Evolutionary conservation across 768 basidiomycete species (phyloP).

Genomic region (Russula ochroleuca): DNA sequence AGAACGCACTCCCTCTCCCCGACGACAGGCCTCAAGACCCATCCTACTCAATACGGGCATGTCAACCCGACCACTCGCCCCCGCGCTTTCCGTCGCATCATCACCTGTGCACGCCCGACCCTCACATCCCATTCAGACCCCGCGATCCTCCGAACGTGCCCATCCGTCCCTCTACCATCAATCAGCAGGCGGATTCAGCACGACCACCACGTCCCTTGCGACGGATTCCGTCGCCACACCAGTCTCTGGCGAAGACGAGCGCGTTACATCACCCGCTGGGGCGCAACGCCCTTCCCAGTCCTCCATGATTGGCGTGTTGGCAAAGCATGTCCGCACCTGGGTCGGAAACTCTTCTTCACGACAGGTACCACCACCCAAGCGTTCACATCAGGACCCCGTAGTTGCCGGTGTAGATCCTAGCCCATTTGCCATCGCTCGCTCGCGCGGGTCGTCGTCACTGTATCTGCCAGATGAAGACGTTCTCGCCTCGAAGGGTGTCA

Average conservation of each 20-base stretch:
- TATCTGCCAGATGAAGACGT: conserved; percentile 28
- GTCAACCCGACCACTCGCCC: conserved; percentile 20
- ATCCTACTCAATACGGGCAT: conserved; percentile 21
- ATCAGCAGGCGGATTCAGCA: conserved; percentile 20
- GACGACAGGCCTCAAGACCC: conserved; percentile 10
- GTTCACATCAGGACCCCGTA: conserved; percentile 13
- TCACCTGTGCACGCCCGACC: conserved; percentile 23
- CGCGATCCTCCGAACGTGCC: conserved; percentile 23
- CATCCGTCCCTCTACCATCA: conserved; percentile 18
- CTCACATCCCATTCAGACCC: conserved; percentile 27
- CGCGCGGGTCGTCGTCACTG: conserved; percentile 20
- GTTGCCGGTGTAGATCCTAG: conserved; percentile 18
- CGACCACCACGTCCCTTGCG: conserved; percentile 27
- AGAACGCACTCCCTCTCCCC: conserved; percentile 23
- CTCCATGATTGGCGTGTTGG: conserved; percentile 24
- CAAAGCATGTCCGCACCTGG: conserved; percentile 28
- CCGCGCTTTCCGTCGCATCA: conserved; percentile 26
- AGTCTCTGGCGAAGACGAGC: conserved; percentile 22
- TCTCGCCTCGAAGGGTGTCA: conserved; percentile 22
- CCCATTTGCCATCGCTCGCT: conserved; percentile 17
- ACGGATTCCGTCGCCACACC: conserved; percentile 36
- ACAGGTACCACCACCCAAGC: conserved; percentile 16
- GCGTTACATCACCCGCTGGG: neutral
- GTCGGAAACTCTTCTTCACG: conserved; percentile 22
- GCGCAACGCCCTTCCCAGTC: conserved; percentile 3